Base-by-base conservation (phyloP, 306 rosid species). In the Acacia melanoxylon region DNA sequence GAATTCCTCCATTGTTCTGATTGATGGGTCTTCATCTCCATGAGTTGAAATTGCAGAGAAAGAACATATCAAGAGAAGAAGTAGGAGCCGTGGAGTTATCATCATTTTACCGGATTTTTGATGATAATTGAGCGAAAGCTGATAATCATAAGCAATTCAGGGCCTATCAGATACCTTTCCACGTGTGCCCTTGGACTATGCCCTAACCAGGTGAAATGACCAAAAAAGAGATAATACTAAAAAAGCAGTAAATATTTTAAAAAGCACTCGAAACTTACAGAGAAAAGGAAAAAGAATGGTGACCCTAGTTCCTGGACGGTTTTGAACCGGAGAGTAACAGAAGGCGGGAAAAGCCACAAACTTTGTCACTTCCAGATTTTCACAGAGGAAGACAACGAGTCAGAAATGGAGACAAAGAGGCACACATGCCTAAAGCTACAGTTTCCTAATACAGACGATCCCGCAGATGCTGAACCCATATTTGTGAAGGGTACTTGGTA, bases 1-100 rank as follows among this genome's bases (percentile, higher is more conserved):
- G 82, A 95, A 95, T 69, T 88, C 90, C 65, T 93, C 99, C 94
- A 91, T 91, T 79, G 99, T 93, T 89, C 72, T 83, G 87, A 86
- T 86, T 22, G 91, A 77, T 81, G 97, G 89, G 90, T 93, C 92
- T 44, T 83, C 92, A 82, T 89, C 74, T 74, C 69, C 80, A 2
- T 88, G 85, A 72, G 90, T 68, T n/a, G 83, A 66, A 79, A 83
- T 72, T 80, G 91, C 16, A 61, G 86, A 77, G 51, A 80, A 83
- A 54, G 76, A 83, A 65, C 86, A 79, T 72, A 87, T 45, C 68
- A 88, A 29, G 3, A 82, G 78, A 31, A 85, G 35, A 0, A 79
- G 81, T 19, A 78, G 75, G 74, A 20, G 83, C 31, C 41, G 59
- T 58, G 5, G 82, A 66, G 72, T 71, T 93, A 88, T 85, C 27